Evolutionary conservation across 108 stramenopile genomes (phyloP).

Genomic region (Discostella pseudostelligera): DNA sequence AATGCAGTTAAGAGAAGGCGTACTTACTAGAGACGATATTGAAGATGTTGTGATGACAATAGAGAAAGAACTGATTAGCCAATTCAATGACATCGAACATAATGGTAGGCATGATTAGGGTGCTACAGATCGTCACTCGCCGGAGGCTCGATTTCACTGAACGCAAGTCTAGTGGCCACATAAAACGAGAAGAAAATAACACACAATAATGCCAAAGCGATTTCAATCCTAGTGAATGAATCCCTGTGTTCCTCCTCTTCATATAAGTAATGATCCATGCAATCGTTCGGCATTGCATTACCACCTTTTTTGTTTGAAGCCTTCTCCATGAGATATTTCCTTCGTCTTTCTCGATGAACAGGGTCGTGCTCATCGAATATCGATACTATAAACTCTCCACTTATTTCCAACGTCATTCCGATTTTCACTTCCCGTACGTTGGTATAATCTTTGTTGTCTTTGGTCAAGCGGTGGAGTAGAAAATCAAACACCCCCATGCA

Average conservation of each 20-base stretch:
- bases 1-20: constrained; percentile 44
- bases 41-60: constrained; percentile 12
- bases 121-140: neutral
- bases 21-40: constrained; percentile 12
- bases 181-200: constrained; percentile 38
- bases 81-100: neutral
- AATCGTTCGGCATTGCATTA: neutral
- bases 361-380: constrained; percentile 78
- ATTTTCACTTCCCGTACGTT: constrained; percentile 53
- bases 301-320: constrained; percentile 8
- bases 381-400: constrained; percentile 70
- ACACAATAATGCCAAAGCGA: constrained; percentile 25
- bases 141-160: neutral
- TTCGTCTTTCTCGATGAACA: constrained; percentile 63
- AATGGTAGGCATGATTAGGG: neutral
- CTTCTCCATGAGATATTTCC: constrained; percentile 46
- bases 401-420: constrained; percentile 65
- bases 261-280: constrained; percentile 3
- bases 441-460: constrained; percentile 25
- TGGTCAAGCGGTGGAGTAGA: constrained; percentile 55
- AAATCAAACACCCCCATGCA: constrained; percentile 72
- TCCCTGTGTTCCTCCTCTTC: constrained; percentile 8
- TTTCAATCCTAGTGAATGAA: constrained; percentile 29
- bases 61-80: constrained; percentile 16
- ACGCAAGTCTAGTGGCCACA: constrained; percentile 30